Percentiles rank a stretch among this genome's conserved stretches.
phyloP scores from a whole-genome alignment of 306 rosid genomes.

The Cucurbita pepo region DNA sequence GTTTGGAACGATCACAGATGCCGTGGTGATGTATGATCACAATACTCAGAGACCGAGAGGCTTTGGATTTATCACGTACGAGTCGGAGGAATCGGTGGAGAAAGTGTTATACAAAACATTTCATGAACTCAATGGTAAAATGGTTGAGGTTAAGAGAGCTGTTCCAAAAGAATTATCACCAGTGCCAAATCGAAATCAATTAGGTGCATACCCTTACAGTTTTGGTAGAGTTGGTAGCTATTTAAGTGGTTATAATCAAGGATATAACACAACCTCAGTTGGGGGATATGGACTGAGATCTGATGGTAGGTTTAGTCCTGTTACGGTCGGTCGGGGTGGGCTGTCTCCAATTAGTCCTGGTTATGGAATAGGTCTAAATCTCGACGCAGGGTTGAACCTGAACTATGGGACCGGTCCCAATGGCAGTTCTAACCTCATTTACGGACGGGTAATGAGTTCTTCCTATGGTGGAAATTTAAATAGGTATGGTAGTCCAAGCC shows the following conservation, averaged over 20 bases:
- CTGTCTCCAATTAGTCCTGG: conserved; percentile 67
- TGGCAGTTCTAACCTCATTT: conserved; percentile 42
- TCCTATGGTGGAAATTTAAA: conserved; percentile 54
- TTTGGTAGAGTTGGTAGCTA: conserved; percentile 65
- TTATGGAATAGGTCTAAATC: conserved; percentile 68
- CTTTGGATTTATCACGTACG: conserved; percentile 87
- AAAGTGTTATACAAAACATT: conserved; percentile 68
- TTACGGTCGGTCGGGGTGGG: conserved; percentile 59
- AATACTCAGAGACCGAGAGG: conserved; percentile 97
- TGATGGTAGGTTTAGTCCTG: conserved; percentile 69
- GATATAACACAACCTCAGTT: conserved; percentile 47
- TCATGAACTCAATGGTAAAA: conserved; percentile 89
- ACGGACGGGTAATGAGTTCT: conserved; percentile 64
- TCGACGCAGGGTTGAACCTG: conserved; percentile 56
- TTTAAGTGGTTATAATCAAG: conserved; percentile 25
- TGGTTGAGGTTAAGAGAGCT: conserved; percentile 98
- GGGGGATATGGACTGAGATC: conserved; percentile 56
- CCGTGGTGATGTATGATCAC: conserved; percentile 97
- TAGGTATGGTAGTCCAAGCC: conserved; percentile 44
- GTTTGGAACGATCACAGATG: conserved; percentile 91
- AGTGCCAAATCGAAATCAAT: conserved; percentile 64
- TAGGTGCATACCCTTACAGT: conserved; percentile 43
- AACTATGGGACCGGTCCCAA: conserved; percentile 60
- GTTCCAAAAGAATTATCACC: conserved; percentile 96
- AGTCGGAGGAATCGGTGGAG: conserved; percentile 93